Base-by-base conservation (phyloP, 345 rosid genomes). In the Salix caprea region DNA sequence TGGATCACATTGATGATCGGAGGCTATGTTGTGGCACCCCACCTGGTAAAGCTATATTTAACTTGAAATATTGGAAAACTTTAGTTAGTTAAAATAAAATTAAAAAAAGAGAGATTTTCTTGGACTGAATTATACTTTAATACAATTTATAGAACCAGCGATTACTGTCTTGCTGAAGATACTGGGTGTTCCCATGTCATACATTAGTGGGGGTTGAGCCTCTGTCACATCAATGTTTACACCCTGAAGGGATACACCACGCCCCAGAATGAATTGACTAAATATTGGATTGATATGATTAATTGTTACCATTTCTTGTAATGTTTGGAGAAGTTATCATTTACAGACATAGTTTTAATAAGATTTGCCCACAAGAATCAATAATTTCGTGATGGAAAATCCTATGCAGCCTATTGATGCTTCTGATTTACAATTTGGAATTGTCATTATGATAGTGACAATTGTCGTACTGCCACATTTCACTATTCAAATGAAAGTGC, bases 21-120 rank as follows among this genome's bases (percentile, higher is more conserved):
- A 89, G 99, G 84, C 82, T 96, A 64, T 96, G 98, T 64, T 96
- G 99, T 30, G 98, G 99, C 84, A 96, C 98, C 36, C 99, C 94
- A 80, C 96, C 96, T n/a, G 98, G 99, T 95, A 88, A 83, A 86
- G 28, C 36, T 46, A 39, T 5, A 2, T 12, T n/a, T 61, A 19
- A 69, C 30, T 42, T 69, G 67, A 68, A 62, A 48, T 23, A 32
- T 8, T 37, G 37, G 9, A 65, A 11, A 39, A 42, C 16, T 39
- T 1, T 3, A n/a, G 32, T 60, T 24, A 21, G 28, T 36, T 56
- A 21, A 73, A 62, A 40, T 19, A 42, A 21, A 66, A 23, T 11
- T 9, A 9, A 8, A 39, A 7, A 39, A 24, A 16, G 18, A 2
- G 42, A 32, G 39, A n/a, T 10, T 44, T 42, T 61, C 39, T 26